Percentiles rank a stretch among this genome's conserved stretches.
These are phyloP conservation scores for Penicillium sp. DNA, from an alignment of 2,329 filamentous ascomycete genomes.

Conservation along the genomic window DNA sequence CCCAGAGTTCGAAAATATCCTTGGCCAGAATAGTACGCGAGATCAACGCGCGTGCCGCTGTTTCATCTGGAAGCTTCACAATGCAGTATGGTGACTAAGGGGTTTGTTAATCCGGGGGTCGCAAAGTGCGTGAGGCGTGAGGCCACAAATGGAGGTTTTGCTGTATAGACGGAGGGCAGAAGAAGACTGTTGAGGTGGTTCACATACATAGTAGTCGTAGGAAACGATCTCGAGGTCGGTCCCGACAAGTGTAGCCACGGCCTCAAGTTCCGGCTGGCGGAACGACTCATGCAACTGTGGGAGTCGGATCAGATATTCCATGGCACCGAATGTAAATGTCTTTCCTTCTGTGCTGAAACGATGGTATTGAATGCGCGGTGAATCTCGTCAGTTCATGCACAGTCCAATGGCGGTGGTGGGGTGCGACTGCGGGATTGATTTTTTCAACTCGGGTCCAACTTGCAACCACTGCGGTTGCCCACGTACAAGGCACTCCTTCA, in stretches of 20 bases:
- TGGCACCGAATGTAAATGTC: slow-evolving; percentile 31
- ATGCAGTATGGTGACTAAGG: slow-evolving; percentile 86
- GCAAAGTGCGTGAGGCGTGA: neutral
- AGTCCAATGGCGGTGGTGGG: no score
- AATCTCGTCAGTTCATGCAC: no score
- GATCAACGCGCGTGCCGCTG: slow-evolving; percentile 65
- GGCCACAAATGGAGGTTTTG: no score
- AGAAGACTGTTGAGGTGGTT: no score
- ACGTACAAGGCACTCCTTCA: no score
- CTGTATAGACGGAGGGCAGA: no score
- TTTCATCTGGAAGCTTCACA: slow-evolving; percentile 63
- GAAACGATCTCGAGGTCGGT: slow-evolving; percentile 69
- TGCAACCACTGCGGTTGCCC: no score
- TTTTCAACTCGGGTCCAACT: slow-evolving; percentile 2
- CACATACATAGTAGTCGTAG: slow-evolving; percentile 69
- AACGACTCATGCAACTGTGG: slow-evolving; percentile 90
- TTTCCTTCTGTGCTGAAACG: no score
- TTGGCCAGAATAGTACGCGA: slow-evolving; percentile 76
- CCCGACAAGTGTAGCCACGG: slow-evolving; percentile 67
- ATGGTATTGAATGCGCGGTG: no score
- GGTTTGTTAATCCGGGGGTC: slow-evolving; percentile 1
- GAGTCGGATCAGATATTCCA: slow-evolving; percentile 85
- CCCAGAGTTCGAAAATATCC: slow-evolving; percentile 88
- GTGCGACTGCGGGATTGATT: slow-evolving; percentile 4
- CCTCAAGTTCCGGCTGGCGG: slow-evolving; percentile 75